A percentile compares a stretch with the other conserved stretches of the same genome.
Conservation (phyloP, 2,329 filamentous ascomycete species). For the Hymenoscyphus scutula region DNA sequence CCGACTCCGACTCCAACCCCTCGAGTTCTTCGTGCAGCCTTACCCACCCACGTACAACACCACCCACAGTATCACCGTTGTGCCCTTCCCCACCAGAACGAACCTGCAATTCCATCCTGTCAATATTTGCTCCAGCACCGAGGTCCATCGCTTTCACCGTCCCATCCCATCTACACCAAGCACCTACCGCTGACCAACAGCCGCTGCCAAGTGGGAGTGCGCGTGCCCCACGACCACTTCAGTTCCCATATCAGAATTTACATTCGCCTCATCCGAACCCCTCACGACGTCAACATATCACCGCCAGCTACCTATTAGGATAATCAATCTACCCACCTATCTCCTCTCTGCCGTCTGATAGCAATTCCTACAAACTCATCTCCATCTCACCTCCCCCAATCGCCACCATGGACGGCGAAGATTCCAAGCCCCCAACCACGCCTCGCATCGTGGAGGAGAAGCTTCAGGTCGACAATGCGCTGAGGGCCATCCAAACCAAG, state of each 20-base stretch:
- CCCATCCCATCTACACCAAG: background rate
- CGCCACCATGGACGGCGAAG: constrained; percentile 34
- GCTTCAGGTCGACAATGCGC: constrained; percentile 77
- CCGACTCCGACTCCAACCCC: background rate
- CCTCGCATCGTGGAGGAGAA: constrained; percentile 25
- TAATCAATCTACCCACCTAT: background rate
- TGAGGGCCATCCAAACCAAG: constrained; percentile 91
- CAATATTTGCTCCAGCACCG: background rate
- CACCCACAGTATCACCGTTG: background rate
- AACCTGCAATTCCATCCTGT: background rate
- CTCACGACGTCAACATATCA: background rate
- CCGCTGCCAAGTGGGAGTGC: constrained; percentile 17
- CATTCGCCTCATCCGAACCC: background rate
- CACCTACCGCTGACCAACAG: constrained; percentile 22
- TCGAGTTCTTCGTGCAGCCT: background rate
- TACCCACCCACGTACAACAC: background rate
- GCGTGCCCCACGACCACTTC: constrained; percentile 15
- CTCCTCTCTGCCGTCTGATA: background rate
- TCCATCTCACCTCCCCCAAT: background rate
- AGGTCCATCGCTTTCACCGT: constrained; percentile 4
- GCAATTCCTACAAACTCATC: background rate
- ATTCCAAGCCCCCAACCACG: constrained; percentile 22
- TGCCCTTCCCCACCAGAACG: background rate
- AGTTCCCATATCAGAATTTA: constrained; percentile 7
- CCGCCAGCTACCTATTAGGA: background rate